These are phyloP conservation scores for Cryptococcus sp. DNA, from an alignment of 1,284 basidiomycete species.

Conservation along the genomic window DNA sequence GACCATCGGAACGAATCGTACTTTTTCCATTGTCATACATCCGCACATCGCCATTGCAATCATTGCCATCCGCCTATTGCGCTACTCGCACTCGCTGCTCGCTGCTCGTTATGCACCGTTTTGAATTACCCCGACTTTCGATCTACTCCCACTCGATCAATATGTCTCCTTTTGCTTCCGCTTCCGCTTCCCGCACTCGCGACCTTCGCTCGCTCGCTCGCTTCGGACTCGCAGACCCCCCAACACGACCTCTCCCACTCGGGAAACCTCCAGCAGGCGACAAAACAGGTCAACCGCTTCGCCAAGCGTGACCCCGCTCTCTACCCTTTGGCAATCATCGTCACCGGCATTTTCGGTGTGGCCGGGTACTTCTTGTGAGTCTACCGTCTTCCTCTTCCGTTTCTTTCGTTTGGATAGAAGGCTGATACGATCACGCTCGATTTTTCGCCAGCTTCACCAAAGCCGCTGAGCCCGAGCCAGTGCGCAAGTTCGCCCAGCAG, in stretches of 20 bases:
- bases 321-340: slow-evolving; percentile 50
- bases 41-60: too few species aligned
- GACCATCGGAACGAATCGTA: too few species aligned
- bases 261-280: slow-evolving; percentile 45
- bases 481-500: slow-evolving; percentile 30
- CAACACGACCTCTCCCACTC: slow-evolving; percentile 37
- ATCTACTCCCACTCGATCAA: background rate
- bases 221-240: slow-evolving; percentile 33
- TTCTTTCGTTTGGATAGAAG: background rate
- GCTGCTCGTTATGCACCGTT: background rate
- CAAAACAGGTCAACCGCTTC: slow-evolving; percentile 49
- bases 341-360: slow-evolving; percentile 44
- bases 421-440: too few species aligned
- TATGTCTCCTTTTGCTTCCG: background rate
- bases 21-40: background rate
- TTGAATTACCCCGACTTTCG: slow-evolving; percentile 1
- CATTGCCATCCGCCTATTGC: too few species aligned
- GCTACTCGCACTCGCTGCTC: too few species aligned
- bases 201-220: background rate
- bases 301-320: slow-evolving; percentile 53
- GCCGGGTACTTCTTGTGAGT: slow-evolving; percentile 53
- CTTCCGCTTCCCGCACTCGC: background rate
- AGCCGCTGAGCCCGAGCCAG: slow-evolving; percentile 37
- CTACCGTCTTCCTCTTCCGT: background rate
- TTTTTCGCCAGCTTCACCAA: slow-evolving; percentile 44